These are phyloP conservation scores for Grigorovia yakushimaensis DNA, from an alignment of 805 yeast genomes.

Conservation along the genomic window DNA sequence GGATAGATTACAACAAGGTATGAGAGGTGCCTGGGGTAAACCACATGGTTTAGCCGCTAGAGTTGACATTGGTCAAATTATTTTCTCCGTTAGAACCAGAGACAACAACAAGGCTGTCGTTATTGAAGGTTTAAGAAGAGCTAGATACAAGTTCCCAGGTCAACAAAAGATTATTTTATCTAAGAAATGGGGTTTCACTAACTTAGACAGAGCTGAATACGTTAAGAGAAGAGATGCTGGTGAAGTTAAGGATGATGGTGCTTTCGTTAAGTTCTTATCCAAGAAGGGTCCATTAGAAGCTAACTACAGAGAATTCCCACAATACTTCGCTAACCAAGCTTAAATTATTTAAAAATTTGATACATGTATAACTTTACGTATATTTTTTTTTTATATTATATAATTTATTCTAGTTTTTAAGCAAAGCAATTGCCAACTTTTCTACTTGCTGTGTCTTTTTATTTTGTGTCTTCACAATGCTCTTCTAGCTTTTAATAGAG, in stretches of 20 bases:
- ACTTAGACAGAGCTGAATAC: slow-evolving; percentile 96
- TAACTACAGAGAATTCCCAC: slow-evolving; percentile 92
- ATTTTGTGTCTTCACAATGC: neutral
- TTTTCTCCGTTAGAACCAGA: slow-evolving; percentile 96
- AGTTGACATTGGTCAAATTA: slow-evolving; percentile 96
- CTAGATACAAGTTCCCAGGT: slow-evolving; percentile 99
- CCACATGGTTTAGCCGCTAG: slow-evolving; percentile 99
- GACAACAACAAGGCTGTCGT: slow-evolving; percentile 96
- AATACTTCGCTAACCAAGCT: slow-evolving; percentile 45
- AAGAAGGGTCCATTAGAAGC: slow-evolving; percentile 90
- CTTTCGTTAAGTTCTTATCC: slow-evolving; percentile 97
- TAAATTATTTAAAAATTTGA: slow-evolving; percentile 15
- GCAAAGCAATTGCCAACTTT: too few species aligned
- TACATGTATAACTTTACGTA: neutral
- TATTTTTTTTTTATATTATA: neutral
- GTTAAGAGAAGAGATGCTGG: slow-evolving; percentile 88
- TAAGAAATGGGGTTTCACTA: slow-evolving; percentile 99
- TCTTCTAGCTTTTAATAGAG: too few species aligned
- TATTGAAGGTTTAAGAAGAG: slow-evolving; percentile 99
- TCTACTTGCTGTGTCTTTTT: too few species aligned
- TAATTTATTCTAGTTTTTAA: neutral
- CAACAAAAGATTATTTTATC: slow-evolving; percentile 99
- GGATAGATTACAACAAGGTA: slow-evolving; percentile 99
- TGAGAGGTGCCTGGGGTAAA: slow-evolving; percentile 99
- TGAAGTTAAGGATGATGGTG: slow-evolving; percentile 99